phyloP scores from a whole-genome alignment of 1,284 basidiomycete species.

The Chalciporus sp. region DNA sequence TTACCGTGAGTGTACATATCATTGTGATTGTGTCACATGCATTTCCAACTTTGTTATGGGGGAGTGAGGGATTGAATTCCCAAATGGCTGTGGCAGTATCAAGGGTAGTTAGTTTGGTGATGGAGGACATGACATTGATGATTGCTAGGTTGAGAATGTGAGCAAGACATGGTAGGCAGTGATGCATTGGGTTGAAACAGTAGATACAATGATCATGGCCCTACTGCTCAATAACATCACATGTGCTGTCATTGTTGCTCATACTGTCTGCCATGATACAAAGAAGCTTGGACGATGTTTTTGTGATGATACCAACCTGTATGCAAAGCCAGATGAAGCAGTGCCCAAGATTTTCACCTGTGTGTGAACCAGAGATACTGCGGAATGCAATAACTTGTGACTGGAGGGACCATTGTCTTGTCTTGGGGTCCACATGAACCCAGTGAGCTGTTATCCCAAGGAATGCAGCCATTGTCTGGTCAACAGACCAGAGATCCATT shows the following conservation, averaged over 20 bases:
- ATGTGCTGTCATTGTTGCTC: slow-evolving; percentile 17
- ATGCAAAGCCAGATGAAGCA: slow-evolving; percentile 27
- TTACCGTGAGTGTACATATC: slow-evolving; percentile 22
- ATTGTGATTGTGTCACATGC: slow-evolving; percentile 23
- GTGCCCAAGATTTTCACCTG: slow-evolving; percentile 28
- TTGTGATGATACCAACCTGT: slow-evolving; percentile 16
- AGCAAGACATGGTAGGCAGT: slow-evolving; percentile 22
- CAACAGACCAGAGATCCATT: slow-evolving; percentile 23
- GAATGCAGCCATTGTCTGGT: slow-evolving; percentile 17
- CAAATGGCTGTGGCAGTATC: slow-evolving; percentile 29
- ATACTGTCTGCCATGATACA: slow-evolving; percentile 22
- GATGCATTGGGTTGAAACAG: slow-evolving; percentile 7
- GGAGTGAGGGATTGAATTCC: slow-evolving; percentile 26
- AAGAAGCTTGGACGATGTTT: slow-evolving; percentile 12
- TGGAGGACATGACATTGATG: slow-evolving; percentile 22
- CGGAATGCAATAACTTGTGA: slow-evolving; percentile 26
- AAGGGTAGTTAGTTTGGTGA: slow-evolving; percentile 25
- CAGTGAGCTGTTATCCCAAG: slow-evolving; percentile 26
- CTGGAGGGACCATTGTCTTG: slow-evolving; percentile 19
- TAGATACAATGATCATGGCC: slow-evolving; percentile 1
- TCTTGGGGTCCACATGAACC: slow-evolving; percentile 18
- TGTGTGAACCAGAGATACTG: slow-evolving; percentile 24
- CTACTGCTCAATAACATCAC: slow-evolving; percentile 6
- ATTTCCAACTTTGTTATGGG: slow-evolving; percentile 20
- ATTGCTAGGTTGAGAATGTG: slow-evolving; percentile 25